phyloP scores from a whole-genome alignment of 352 stramenopile genomes.

The Globisporangium cederbergense region DNA sequence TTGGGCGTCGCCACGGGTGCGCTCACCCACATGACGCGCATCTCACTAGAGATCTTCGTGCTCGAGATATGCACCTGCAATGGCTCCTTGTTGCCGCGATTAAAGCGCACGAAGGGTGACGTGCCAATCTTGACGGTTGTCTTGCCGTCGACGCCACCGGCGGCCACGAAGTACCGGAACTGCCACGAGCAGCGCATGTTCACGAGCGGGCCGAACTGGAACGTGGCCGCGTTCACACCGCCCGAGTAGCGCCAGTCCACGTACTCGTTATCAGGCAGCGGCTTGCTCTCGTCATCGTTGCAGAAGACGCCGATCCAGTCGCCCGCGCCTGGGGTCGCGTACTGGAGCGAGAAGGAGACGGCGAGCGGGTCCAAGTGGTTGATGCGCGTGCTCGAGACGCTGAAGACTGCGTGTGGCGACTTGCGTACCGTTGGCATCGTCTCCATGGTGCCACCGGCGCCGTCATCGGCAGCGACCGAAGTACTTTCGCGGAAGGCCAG shows the following conservation, averaged over 20 bases:
- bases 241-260: conserved; percentile 16
- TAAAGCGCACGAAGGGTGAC: conserved; percentile 20
- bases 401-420: conserved; percentile 5
- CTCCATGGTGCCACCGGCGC: not conserved
- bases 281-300: conserved; percentile 11
- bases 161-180: conserved; percentile 24
- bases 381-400: conserved; percentile 17
- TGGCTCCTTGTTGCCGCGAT: conserved; percentile 25
- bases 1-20: conserved; percentile 30
- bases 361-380: conserved; percentile 15
- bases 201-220: conserved; percentile 21
- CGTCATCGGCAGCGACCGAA: not conserved
- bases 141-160: conserved; percentile 19
- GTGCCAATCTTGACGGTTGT: conserved; percentile 22
- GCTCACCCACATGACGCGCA: conserved; percentile 57
- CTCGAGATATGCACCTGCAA: conserved; percentile 12
- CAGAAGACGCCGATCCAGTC: conserved; percentile 22
- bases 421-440: conserved; percentile 12
- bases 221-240: conserved; percentile 1
- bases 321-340: not conserved
- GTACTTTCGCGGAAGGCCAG: not conserved
- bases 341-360: conserved; percentile 16
- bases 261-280: conserved; percentile 14
- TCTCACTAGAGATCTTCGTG: conserved; percentile 21
- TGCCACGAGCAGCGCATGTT: conserved; percentile 30